phyloP scores from a whole-genome alignment of 805 yeast genomes.

The Candida argentea region DNA sequence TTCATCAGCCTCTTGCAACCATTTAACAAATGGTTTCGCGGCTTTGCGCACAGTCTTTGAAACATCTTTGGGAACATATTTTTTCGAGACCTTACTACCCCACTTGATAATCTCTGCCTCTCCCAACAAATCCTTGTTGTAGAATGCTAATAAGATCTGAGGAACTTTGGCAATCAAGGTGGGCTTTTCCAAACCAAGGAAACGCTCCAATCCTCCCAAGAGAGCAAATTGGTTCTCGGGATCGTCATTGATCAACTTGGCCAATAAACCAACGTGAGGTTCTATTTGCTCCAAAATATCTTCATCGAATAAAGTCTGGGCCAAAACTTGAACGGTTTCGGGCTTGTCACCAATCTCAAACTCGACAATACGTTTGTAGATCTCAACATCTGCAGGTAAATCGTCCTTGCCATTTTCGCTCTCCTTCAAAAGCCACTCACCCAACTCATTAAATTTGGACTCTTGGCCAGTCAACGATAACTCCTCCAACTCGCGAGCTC shows the following conservation, averaged over 20 bases:
- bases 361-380: conserved; percentile 81
- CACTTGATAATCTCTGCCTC: conserved; percentile 76
- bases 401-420: conserved; percentile 45
- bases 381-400: conserved; percentile 78
- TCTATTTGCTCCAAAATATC: conserved; percentile 63
- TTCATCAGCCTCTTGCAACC: conserved; percentile 92
- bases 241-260: conserved; percentile 55
- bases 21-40: conserved; percentile 88
- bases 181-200: conserved; percentile 73
- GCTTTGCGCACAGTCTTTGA: conserved; percentile 93
- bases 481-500: conserved; percentile 82
- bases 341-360: conserved; percentile 62
- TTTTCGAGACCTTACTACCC: conserved; percentile 89
- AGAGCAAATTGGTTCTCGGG: conserved; percentile 75
- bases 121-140: conserved; percentile 73
- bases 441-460: conserved; percentile 62
- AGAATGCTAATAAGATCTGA: conserved; percentile 69
- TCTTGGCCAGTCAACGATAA: conserved; percentile 36
- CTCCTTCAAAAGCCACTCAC: conserved; percentile 69
- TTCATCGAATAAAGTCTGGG: conserved; percentile 79
- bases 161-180: conserved; percentile 62
- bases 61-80: conserved; percentile 84
- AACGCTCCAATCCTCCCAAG: conserved; percentile 93
- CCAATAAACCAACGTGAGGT: conserved; percentile 73
- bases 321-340: conserved; percentile 81